A percentile compares a stretch with the other conserved stretches of the same genome.
These are phyloP conservation scores for Rhizophagus sp. DNA, from an alignment of 192 early-diverging fungal genomes.

Conservation along the genomic window DNA sequence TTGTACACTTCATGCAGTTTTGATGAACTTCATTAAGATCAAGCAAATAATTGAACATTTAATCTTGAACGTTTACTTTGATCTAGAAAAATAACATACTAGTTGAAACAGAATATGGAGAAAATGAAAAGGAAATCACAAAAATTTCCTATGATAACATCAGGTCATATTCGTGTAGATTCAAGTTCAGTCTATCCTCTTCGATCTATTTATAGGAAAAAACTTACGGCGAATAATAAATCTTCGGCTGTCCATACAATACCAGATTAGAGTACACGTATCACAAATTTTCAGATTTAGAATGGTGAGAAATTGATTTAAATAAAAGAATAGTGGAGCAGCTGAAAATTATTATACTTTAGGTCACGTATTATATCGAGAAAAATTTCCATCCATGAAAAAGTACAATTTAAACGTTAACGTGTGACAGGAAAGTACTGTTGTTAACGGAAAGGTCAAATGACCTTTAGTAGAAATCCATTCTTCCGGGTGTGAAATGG, in stretches of 20 bases:
- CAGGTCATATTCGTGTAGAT: constrained; percentile 27
- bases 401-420: no score
- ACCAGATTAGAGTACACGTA: constrained; percentile 32
- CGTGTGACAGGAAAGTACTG: no score
- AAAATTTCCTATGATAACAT: no score
- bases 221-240: constrained; percentile 29
- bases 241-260: constrained; percentile 16
- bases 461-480: no score
- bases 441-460: no score
- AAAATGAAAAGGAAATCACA: constrained; percentile 36
- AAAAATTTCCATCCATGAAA: no score
- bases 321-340: no score
- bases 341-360: no score
- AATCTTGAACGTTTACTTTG: constrained; percentile 37
- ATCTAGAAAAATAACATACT: constrained; percentile 25
- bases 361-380: no score
- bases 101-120: constrained; percentile 38
- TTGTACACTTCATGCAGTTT: constrained; percentile 55
- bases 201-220: constrained; percentile 28
- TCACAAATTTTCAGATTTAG: constrained; percentile 35
- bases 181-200: constrained; percentile 23
- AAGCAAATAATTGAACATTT: constrained; percentile 21
- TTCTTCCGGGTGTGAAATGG: no score
- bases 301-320: no score
- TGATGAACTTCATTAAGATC: constrained; percentile 43